Evolutionary conservation across 345 rosid species (phyloP).

Genomic region (Gossypium ekmanianum): DNA sequence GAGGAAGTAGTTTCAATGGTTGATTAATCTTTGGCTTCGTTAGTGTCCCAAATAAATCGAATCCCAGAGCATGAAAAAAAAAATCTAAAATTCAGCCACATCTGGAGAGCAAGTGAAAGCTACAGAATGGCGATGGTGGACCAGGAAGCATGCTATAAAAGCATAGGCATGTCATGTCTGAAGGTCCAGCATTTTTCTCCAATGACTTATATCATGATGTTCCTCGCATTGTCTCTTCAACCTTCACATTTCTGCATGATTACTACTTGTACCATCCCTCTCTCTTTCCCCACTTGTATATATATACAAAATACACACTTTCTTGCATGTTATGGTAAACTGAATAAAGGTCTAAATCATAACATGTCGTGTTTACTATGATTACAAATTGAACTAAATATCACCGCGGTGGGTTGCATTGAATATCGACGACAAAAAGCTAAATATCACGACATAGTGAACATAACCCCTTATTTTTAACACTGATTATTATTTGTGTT

Average conservation of each 20-base stretch:
- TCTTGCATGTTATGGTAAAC: neutral
- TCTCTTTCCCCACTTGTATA: neutral
- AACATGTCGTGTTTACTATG: neutral
- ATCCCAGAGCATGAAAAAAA: neutral
- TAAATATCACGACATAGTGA: neutral
- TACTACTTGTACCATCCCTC: neutral
- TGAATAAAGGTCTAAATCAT: neutral
- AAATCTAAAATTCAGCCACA: neutral
- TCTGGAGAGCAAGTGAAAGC: neutral
- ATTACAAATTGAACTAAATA: neutral
- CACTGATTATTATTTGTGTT: neutral
- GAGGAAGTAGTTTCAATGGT: neutral
- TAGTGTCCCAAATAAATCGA: neutral
- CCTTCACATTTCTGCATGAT: neutral
- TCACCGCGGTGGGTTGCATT: neutral
- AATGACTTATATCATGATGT: neutral
- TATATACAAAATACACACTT: neutral
- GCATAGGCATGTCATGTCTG: constrained; percentile 7
- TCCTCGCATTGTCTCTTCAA: constrained; percentile 8
- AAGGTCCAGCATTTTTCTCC: neutral
- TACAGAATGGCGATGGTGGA: neutral
- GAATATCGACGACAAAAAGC: neutral
- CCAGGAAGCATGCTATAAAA: constrained; percentile 11
- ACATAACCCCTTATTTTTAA: neutral
- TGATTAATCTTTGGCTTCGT: neutral